A percentile compares a stretch with the other conserved stretches of the same genome.
These are phyloP conservation scores for Gynochthodes officinalis DNA, from an alignment of 257 asterid genomes.

Conservation along the genomic window DNA sequence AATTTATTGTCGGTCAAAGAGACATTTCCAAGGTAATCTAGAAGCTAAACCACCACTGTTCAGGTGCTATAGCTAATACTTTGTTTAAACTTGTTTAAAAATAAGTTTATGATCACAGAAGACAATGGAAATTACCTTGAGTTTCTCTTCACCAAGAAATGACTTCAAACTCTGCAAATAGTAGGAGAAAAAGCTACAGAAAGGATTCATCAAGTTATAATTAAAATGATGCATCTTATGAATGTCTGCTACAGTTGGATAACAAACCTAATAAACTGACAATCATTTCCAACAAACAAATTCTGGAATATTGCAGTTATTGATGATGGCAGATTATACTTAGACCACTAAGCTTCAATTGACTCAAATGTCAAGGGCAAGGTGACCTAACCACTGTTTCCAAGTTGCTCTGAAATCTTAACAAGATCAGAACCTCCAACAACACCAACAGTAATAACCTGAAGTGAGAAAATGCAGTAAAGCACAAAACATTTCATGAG, in stretches of 20 bases:
- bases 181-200: not conserved
- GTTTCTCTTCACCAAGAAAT: slow-evolving; percentile 85
- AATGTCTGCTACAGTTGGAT: not conserved
- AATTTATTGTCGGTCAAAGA: not conserved
- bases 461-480: slow-evolving; percentile 13
- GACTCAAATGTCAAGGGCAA: not conserved
- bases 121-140: slow-evolving; percentile 50
- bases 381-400: slow-evolving; percentile 51
- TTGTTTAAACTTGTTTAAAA: not conserved
- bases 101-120: not conserved
- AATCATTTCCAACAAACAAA: not conserved
- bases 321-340: not conserved
- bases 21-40: not conserved
- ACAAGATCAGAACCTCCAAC: slow-evolving; percentile 99
- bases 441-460: slow-evolving; percentile 85
- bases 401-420: slow-evolving; percentile 97
- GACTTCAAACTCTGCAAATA: slow-evolving; percentile 79
- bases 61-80: not conserved
- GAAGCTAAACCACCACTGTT: not conserved
- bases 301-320: not conserved
- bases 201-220: not conserved
- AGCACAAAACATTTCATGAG: not conserved
- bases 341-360: not conserved
- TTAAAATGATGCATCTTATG: not conserved
- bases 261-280: not conserved